These are phyloP conservation scores for Clitopilus hobsonii DNA, from an alignment of 768 basidiomycete genomes.

Conservation along the genomic window DNA sequence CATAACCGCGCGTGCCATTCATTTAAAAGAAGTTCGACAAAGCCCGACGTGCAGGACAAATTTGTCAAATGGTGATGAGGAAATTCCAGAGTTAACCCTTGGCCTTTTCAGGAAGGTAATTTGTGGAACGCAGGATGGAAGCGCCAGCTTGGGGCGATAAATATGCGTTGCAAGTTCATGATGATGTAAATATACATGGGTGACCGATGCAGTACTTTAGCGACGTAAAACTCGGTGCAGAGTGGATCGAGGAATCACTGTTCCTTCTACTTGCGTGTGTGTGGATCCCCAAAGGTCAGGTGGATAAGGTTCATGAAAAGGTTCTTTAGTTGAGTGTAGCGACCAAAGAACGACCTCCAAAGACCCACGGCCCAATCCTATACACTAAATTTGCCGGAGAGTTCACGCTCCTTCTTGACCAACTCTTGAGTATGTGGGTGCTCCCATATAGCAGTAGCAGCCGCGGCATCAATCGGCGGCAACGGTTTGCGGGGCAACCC, in stretches of 20 bases:
- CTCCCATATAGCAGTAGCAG: constrained; percentile 61
- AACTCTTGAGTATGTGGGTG: constrained; percentile 72
- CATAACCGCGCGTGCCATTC: too few species aligned
- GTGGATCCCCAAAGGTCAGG: constrained; percentile 6
- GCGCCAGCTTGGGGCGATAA: background rate
- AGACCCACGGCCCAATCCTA: constrained; percentile 6
- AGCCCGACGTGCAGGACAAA: too few species aligned
- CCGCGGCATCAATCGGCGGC: constrained; percentile 52
- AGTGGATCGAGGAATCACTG: background rate
- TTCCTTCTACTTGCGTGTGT: background rate
- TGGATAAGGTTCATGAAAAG: constrained; percentile 4
- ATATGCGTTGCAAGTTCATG: background rate
- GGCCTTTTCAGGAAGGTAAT: background rate
- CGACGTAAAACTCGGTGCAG: background rate
- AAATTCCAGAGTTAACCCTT: background rate
- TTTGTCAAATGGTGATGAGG: too few species aligned
- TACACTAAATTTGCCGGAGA: constrained; percentile 33
- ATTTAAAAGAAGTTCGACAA: too few species aligned
- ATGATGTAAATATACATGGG: background rate
- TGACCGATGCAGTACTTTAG: background rate
- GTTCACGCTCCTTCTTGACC: constrained; percentile 55
- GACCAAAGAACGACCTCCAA: constrained; percentile 4
- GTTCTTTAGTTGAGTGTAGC: constrained; percentile 4
- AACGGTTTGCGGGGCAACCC: constrained; percentile 78
- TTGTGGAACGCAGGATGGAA: background rate